Base-by-base conservation (phyloP, 2,329 filamentous ascomycete species). In the Coleophoma crateriformis region DNA sequence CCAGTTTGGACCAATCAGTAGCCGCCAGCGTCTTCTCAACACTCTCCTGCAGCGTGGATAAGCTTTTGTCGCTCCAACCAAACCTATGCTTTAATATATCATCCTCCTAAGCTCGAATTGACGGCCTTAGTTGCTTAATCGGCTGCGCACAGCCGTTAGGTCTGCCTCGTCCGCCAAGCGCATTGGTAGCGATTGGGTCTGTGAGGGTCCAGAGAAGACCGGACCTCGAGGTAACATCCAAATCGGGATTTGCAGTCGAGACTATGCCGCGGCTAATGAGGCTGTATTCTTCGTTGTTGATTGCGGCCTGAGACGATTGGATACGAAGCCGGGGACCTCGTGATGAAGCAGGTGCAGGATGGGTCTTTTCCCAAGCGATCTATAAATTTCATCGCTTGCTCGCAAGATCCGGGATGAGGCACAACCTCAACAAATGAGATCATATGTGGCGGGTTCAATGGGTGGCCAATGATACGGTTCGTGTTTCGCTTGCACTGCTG, bases 371-470 rank as follows among this genome's bases (percentile, higher is more conserved):
- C 69, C 72, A 2, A 72, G 55, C 4, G 40, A 52, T 13, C 56
- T 54, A 58, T 72, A 73, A 35, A 22, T 17, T 47, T n/a, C 17
- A 37, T 17, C 50, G 73, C 73, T 0, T 45, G 54, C 53, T 68
- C 62, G 2, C 68, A 61, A 11, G 51, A 50, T 5, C 57, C 56
- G 2, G 54, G 48, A 5, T 69, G 66, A 13, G 67, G 68, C 2
- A 73, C 71, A 1, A 74, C 67, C 55, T 75, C 72, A 17, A 75
- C 69, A 13, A 75, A 62, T 1, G 71, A 71, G 17, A 75, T 71
- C 27, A 75, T 58, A 50, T 75, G 72, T 6, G 71, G 72, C 10
- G 72, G 72, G 53, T 75, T 74, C 61, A 74, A 74, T 0, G 72
- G 71, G 53, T 75, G 72, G 2, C 69, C 71, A 27, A 75, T 66